Evolutionary conservation across 768 basidiomycete species (phyloP).

Genomic region (Amyloporia xantha): DNA sequence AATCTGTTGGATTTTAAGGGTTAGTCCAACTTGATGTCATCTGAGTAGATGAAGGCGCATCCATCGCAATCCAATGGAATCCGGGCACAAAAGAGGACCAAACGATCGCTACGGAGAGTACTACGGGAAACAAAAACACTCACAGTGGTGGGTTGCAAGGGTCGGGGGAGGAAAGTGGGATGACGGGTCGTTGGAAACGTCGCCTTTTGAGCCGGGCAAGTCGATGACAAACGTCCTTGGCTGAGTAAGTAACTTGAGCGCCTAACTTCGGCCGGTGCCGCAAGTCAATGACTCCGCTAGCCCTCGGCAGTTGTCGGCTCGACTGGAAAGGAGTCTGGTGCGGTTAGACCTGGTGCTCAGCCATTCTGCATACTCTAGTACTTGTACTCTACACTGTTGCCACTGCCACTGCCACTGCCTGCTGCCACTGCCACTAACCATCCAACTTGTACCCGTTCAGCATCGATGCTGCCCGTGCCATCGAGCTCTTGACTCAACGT

Average conservation of each 20-base stretch:
- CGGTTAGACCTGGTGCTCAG: no score
- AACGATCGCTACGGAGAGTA: constrained; percentile 5
- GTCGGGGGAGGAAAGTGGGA: constrained; percentile 10
- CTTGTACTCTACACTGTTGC: no score
- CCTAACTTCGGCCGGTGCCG: background rate
- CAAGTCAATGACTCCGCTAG: no score
- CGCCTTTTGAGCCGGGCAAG: constrained; percentile 15
- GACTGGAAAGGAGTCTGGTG: no score
- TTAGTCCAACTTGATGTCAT: constrained; percentile 18
- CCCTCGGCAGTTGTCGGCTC: background rate
- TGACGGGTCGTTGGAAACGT: constrained; percentile 5
- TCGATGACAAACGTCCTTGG: constrained; percentile 17
- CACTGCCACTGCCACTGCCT: no score
- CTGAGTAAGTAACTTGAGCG: constrained; percentile 16
- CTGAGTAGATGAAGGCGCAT: constrained; percentile 12
- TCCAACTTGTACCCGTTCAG: no score
- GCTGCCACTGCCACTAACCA: no score
- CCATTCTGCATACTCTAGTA: no score
- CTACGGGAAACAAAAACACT: constrained; percentile 9
- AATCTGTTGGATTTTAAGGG: background rate
- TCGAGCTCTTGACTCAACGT: no score
- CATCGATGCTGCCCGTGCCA: no score
- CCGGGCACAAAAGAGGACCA: no score
- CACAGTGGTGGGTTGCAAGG: constrained; percentile 10
- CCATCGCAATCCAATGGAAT: constrained; percentile 13